phyloP scores from a whole-genome alignment of 2,329 filamentous ascomycete genomes.

The Ophiostoma sp. region DNA sequence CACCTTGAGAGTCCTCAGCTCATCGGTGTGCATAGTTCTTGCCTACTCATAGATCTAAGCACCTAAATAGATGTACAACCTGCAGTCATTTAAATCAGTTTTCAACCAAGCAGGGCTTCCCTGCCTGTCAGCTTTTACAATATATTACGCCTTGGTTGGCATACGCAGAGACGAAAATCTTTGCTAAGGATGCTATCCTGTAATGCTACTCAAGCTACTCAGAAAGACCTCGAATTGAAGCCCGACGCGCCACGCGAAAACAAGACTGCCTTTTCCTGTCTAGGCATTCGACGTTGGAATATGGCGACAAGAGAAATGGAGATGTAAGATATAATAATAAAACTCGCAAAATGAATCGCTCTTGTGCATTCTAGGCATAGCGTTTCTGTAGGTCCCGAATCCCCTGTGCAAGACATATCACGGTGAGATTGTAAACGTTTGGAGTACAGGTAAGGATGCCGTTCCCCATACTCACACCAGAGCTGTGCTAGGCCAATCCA shows the following conservation, averaged over 20 bases:
- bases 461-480: conserved; percentile 8
- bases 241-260: conserved; percentile 1
- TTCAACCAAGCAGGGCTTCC: neutral
- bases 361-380: conserved; percentile 2
- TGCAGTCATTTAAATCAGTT: no score
- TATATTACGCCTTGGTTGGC: neutral
- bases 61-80: no score
- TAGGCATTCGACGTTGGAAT: neutral
- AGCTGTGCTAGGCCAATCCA: neutral
- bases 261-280: neutral
- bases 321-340: neutral
- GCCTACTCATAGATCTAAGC: no score
- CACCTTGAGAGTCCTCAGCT: no score
- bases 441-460: no score
- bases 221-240: neutral
- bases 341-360: neutral
- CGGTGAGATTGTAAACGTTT: no score
- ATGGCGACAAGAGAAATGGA: neutral
- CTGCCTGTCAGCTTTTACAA: neutral
- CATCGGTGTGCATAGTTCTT: no score
- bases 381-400: neutral
- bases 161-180: neutral
- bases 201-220: neutral
- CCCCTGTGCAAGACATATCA: no score
- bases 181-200: neutral